Evolutionary conservation across 805 yeast species (phyloP).

Genomic region (Myxozyma melibiosi): DNA sequence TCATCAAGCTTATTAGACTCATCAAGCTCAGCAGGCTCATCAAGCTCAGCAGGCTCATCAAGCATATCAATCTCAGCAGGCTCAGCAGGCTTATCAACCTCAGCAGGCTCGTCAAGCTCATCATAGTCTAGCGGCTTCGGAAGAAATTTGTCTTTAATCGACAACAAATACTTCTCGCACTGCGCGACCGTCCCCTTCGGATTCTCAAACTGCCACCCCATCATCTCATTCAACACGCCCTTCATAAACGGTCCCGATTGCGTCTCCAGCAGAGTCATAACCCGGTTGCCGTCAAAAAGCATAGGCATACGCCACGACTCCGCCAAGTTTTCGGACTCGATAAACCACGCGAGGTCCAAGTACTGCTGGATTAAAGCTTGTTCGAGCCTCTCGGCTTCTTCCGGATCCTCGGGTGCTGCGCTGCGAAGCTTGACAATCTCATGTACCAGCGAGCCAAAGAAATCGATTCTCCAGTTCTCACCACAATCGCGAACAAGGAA

Average conservation of each 20-base stretch:
- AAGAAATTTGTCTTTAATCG: conserved; percentile 2
- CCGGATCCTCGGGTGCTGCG: background rate
- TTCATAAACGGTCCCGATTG: conserved; percentile 92
- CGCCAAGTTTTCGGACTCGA: conserved; percentile 45
- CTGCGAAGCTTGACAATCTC: conserved; percentile 4
- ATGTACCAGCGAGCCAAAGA: conserved; percentile 44
- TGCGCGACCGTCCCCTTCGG: conserved; percentile 60
- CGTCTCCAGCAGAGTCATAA: conserved; percentile 52
- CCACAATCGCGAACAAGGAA: conserved; percentile 53
- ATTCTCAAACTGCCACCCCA: conserved; percentile 78
- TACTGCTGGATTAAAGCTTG: conserved; percentile 20
- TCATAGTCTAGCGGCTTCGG: background rate
- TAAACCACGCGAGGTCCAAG: conserved; percentile 33
- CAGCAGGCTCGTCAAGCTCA: background rate
- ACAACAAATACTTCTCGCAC: conserved; percentile 48
- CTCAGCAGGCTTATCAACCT: background rate
- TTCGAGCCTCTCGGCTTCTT: too few relatives aligned
- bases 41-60: too few relatives aligned
- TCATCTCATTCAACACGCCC: conserved; percentile 53
- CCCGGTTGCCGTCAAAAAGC: conserved; percentile 71
- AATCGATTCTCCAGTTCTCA: conserved; percentile 52
- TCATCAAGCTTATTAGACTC: too few relatives aligned
- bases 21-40: too few relatives aligned
- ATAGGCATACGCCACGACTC: conserved; percentile 52
- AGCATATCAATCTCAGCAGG: too few relatives aligned